These are phyloP conservation scores for Agrocybe pediades DNA, from an alignment of 768 basidiomycete genomes.

Conservation along the genomic window DNA sequence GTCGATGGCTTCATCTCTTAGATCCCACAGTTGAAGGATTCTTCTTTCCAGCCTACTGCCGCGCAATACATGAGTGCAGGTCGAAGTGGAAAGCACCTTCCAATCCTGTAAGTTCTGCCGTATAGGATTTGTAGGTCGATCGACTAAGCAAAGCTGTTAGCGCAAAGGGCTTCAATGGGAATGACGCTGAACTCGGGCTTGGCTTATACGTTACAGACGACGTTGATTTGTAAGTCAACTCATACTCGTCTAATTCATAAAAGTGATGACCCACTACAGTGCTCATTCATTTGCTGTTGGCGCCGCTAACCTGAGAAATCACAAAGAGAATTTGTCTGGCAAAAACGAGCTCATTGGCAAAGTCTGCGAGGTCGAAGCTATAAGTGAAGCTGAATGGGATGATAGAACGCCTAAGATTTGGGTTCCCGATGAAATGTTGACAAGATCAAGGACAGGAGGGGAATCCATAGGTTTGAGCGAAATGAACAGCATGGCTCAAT, in stretches of 20 bases:
- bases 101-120: too few relatives aligned
- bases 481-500: not conserved
- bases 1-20: not conserved
- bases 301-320: not conserved
- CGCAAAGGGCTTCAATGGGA: not conserved
- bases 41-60: not conserved
- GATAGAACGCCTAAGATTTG: not conserved
- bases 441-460: not conserved
- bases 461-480: not conserved
- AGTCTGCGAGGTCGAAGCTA: not conserved
- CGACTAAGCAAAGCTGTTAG: too few relatives aligned
- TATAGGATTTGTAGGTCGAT: too few relatives aligned
- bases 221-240: too few relatives aligned
- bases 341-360: too few relatives aligned
- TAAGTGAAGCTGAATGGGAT: not conserved
- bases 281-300: conserved; percentile 1
- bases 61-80: not conserved
- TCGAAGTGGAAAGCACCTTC: not conserved
- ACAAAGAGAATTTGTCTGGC: not conserved
- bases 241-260: not conserved
- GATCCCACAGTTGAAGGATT: not conserved
- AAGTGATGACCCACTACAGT: not conserved
- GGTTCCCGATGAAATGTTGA: not conserved
- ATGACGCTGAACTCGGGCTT: conserved; percentile 5
- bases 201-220: conserved; percentile 5